A percentile compares a stretch with the other conserved stretches of the same genome.
Conservation (phyloP, 768 basidiomycete genomes). For the Russula foetens region DNA sequence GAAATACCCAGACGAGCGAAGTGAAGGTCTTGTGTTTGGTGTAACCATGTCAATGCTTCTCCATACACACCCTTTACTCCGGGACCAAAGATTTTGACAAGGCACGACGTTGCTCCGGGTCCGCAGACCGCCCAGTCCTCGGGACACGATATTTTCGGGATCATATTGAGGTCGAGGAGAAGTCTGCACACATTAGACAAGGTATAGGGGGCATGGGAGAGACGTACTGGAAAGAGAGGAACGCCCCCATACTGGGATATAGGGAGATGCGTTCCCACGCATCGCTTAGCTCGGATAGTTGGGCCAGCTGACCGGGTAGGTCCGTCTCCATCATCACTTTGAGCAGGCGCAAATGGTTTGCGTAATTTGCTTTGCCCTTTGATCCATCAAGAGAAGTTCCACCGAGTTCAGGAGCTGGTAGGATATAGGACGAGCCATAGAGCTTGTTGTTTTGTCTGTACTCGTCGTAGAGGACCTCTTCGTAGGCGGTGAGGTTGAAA, state of each 20-base stretch:
- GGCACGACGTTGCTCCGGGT: slow-evolving; percentile 55
- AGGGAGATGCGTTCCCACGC: slow-evolving; percentile 47
- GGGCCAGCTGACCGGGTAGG: slow-evolving; percentile 40
- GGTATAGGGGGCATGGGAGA: neutral
- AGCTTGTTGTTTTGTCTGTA: slow-evolving; percentile 35
- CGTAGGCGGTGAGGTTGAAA: slow-evolving; percentile 48
- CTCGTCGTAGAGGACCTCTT: slow-evolving; percentile 39
- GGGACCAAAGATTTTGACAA: slow-evolving; percentile 58
- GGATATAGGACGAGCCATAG: slow-evolving; percentile 67
- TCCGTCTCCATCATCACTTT: slow-evolving; percentile 42
- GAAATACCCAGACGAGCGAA: slow-evolving; percentile 47
- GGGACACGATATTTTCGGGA: slow-evolving; percentile 44
- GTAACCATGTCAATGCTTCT: slow-evolving; percentile 58
- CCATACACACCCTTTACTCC: slow-evolving; percentile 37
- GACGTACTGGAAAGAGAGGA: slow-evolving; percentile 54
- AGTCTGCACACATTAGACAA: slow-evolving; percentile 22
- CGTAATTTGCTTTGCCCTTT: slow-evolving; percentile 31
- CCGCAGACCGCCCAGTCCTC: slow-evolving; percentile 62
- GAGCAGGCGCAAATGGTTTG: slow-evolving; percentile 54
- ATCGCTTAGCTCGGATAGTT: slow-evolving; percentile 51
- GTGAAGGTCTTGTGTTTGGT: slow-evolving; percentile 47
- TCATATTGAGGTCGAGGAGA: slow-evolving; percentile 32
- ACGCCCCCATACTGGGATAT: slow-evolving; percentile 68
- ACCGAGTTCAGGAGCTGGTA: slow-evolving; percentile 55
- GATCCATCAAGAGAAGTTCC: slow-evolving; percentile 19